phyloP scores from a whole-genome alignment of 2,329 filamentous ascomycete genomes.

The Cercospora canescens region DNA sequence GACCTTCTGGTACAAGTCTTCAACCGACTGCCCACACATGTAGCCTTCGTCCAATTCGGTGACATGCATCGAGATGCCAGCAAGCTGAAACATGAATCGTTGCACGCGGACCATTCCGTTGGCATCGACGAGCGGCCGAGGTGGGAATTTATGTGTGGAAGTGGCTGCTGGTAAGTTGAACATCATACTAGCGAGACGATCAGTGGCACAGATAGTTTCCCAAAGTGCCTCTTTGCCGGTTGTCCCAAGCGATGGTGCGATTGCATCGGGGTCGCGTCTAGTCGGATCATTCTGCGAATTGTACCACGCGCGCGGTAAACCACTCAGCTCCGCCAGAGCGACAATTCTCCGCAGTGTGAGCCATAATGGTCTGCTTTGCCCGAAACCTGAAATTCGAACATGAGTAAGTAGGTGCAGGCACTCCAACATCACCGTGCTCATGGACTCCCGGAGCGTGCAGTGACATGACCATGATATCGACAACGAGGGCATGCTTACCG shows the following conservation, averaged over 20 bases:
- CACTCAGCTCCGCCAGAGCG: conserved; percentile 42
- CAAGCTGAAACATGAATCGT: conserved; percentile 30
- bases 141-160: conserved; percentile 23
- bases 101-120: conserved; percentile 28
- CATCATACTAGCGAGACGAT: conserved; percentile 17
- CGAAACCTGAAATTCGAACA: conserved; percentile 32
- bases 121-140: conserved; percentile 17
- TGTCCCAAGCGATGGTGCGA: background rate
- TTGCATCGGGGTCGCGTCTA: background rate
- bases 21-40: conserved; percentile 16
- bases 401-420: conserved; percentile 17
- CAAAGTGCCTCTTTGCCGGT: conserved; percentile 12
- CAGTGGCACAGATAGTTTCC: conserved; percentile 17
- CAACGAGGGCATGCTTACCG: background rate
- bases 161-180: conserved; percentile 41
- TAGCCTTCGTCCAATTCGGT: conserved; percentile 30
- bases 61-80: conserved; percentile 28
- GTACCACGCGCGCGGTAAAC: conserved; percentile 33
- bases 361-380: conserved; percentile 40
- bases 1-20: conserved; percentile 24
- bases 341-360: conserved; percentile 40
- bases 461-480: background rate
- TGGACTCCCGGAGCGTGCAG: background rate
- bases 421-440: background rate
- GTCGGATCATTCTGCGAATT: background rate